Conservation (phyloP, 2,329 filamentous ascomycete species). For the Penicillium fuscoglaucum region DNA sequence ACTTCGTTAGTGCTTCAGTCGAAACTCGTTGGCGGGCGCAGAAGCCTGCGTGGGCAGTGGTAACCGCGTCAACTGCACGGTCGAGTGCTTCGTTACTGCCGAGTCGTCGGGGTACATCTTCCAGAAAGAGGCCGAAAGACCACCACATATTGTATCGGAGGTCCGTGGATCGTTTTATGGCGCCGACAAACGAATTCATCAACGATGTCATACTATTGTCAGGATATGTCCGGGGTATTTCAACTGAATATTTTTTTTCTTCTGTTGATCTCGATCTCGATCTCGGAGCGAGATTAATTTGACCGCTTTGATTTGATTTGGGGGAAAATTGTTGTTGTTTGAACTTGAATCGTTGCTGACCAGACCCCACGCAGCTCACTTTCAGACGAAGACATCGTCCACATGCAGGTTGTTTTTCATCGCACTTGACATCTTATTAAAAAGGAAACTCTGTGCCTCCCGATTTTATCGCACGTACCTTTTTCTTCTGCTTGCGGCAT, state of each 20-base stretch:
- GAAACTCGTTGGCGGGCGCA: conserved; percentile 22
- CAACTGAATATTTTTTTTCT: not conserved
- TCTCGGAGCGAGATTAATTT: not conserved
- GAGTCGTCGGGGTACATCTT: conserved; percentile 48
- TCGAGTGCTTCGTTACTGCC: conserved; percentile 51
- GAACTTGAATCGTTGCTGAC: conserved; percentile 53
- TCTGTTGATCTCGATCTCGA: not conserved
- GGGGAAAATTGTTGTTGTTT: conserved; percentile 37
- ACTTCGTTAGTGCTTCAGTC: conserved; percentile 30
- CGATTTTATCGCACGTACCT: conserved; percentile 37
- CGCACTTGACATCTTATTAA: conserved; percentile 44
- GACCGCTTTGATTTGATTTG: not conserved
- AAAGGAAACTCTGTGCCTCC: not conserved
- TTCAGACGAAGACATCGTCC: conserved; percentile 49
- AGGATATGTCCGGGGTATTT: conserved; percentile 23
- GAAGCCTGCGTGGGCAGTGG: conserved; percentile 31
- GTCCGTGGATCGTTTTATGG: conserved; percentile 41
- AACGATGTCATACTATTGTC: conserved; percentile 36
- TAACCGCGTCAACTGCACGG: conserved; percentile 35
- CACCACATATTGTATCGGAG: conserved; percentile 50
- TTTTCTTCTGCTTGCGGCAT: conserved; percentile 56
- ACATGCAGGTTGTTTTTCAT: conserved; percentile 48
- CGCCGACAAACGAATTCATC: conserved; percentile 36
- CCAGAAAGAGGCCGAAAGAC: conserved; percentile 50
- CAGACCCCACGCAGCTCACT: conserved; percentile 49